These are phyloP conservation scores for Eudorina sp. DNA, from an alignment of 139 green algal genomes.

Conservation along the genomic window DNA sequence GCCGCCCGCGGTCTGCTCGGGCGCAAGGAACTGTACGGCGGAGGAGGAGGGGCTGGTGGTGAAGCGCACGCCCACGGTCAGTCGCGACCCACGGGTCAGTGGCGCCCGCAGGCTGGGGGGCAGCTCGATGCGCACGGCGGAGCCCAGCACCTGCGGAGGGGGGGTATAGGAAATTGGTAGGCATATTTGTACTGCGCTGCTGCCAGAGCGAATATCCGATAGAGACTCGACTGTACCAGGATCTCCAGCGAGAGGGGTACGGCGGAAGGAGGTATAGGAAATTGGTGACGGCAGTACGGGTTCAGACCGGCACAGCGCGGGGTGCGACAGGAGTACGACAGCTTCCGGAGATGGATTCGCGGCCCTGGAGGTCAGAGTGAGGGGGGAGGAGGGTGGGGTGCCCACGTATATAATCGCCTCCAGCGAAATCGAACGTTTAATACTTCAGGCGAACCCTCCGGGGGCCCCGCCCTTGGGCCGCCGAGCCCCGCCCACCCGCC, in stretches of 20 bases:
- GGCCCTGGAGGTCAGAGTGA: too few species aligned
- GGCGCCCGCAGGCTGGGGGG: constrained; percentile 42
- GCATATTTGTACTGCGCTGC: too few species aligned
- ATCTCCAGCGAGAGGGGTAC: background rate
- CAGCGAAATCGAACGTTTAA: too few species aligned
- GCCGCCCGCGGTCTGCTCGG: constrained; percentile 85
- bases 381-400: too few species aligned
- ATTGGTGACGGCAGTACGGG: too few species aligned
- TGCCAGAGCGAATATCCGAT: too few species aligned
- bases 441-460: too few species aligned
- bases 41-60: constrained; percentile 68
- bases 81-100: constrained; percentile 40
- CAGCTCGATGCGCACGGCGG: constrained; percentile 64
- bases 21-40: constrained; percentile 86
- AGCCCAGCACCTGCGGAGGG: constrained; percentile 66
- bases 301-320: background rate
- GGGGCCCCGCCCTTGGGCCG: too few species aligned
- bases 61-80: constrained; percentile 66
- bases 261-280: background rate
- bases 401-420: too few species aligned
- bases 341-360: background rate
- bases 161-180: background rate
- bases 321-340: background rate
- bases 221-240: too few species aligned
- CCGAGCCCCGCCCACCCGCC: too few species aligned